Percentiles rank a stretch among this genome's conserved stretches.
Evolutionary conservation across 2,329 filamentous ascomycete genomes (phyloP).

Genomic region (Pseudogymnoascus sp.): DNA sequence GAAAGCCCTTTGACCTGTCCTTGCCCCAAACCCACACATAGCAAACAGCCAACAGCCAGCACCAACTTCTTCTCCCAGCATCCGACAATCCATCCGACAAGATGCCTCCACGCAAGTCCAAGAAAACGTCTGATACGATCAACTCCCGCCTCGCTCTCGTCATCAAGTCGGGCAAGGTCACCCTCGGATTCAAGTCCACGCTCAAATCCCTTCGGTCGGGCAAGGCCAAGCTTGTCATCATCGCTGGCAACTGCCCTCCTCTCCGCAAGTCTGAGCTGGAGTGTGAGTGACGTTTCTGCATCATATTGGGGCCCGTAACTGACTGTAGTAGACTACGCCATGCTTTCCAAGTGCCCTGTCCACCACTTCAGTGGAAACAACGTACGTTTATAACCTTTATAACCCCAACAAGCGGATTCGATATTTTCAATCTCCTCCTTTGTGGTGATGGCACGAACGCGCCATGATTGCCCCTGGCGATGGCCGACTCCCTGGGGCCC

Average conservation of each 20-base stretch:
- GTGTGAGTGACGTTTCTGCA: constrained; percentile 33
- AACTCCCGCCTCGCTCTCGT: constrained; percentile 54
- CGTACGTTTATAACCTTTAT: constrained; percentile 59
- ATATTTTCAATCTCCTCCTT: not conserved
- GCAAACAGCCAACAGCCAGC: not conserved
- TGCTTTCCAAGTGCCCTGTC: constrained; percentile 88
- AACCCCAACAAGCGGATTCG: not conserved
- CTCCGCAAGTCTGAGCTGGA: constrained; percentile 97
- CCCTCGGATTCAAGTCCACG: constrained; percentile 80
- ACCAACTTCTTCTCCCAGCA: not conserved
- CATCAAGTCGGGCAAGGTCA: constrained; percentile 68
- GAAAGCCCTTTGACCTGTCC: not conserved
- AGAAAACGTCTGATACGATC: constrained; percentile 78
- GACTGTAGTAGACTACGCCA: constrained; percentile 54
- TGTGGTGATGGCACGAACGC: not conserved
- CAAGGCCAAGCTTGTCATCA: constrained; percentile 98
- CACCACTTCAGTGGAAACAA: constrained; percentile 99
- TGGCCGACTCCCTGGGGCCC: not conserved
- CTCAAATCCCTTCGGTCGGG: constrained; percentile 86
- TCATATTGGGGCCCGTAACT: not conserved
- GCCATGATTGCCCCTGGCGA: not conserved
- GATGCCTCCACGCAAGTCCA: constrained; percentile 44
- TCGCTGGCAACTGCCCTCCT: constrained; percentile 91
- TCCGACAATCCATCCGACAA: not conserved
- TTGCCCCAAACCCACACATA: not conserved